phyloP scores from a whole-genome alignment of 225 moss, liverwort and hornwort species.

The Sphagnum tenellum region DNA sequence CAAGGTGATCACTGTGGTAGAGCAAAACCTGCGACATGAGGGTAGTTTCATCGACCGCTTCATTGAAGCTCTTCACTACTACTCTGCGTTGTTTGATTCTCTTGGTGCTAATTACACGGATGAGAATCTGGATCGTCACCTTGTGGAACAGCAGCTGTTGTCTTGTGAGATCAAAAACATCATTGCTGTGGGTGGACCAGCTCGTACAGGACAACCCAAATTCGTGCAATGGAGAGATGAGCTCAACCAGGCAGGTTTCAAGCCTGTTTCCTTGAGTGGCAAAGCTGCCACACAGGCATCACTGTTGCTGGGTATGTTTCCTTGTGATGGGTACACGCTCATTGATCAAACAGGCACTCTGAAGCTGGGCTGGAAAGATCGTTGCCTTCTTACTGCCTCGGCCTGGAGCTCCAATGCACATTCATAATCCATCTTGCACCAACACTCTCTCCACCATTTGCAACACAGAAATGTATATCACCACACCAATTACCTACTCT shows the following conservation, averaged over 20 bases:
- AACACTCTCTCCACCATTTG: too few species aligned
- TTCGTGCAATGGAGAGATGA: slow-evolving; percentile 63
- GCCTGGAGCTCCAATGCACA: slow-evolving; percentile 36
- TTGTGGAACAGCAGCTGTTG: slow-evolving; percentile 76
- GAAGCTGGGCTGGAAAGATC: slow-evolving; percentile 82
- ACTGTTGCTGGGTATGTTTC: slow-evolving; percentile 56
- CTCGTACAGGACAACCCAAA: slow-evolving; percentile 56
- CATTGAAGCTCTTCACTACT: slow-evolving; percentile 75
- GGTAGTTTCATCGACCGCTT: slow-evolving; percentile 70
- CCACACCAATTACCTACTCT: too few species aligned
- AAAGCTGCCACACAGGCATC: slow-evolving; percentile 73
- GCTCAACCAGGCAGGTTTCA: slow-evolving; percentile 47
- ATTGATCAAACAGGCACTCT: slow-evolving; percentile 56
- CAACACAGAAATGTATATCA: too few species aligned
- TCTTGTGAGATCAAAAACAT: slow-evolving; percentile 83
- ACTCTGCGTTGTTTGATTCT: slow-evolving; percentile 75
- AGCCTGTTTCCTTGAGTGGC: slow-evolving; percentile 50
- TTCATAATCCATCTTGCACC: too few species aligned
- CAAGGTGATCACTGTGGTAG: slow-evolving; percentile 64
- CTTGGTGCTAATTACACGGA: slow-evolving; percentile 50
- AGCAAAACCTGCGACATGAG: slow-evolving; percentile 58
- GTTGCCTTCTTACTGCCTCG: slow-evolving; percentile 68
- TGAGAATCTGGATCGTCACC: slow-evolving; percentile 54
- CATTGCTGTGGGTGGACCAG: slow-evolving; percentile 57
- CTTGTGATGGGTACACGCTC: slow-evolving; percentile 61